Base-by-base conservation (phyloP, 495 filamentous ascomycete species). In the Xylaria scruposa region DNA sequence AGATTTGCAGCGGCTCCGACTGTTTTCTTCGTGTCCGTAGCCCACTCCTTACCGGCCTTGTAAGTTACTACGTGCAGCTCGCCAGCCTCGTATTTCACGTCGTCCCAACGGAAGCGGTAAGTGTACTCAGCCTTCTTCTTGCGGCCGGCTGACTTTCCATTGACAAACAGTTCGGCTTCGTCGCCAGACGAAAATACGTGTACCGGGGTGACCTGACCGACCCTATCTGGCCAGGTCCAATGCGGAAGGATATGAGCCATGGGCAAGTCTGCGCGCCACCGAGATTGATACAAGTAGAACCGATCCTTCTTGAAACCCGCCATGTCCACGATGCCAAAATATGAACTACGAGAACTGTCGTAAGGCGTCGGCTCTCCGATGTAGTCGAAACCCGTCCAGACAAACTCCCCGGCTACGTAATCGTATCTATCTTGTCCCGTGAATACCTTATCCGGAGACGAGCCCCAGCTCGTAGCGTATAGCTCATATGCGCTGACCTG, bases 361-460 rank as follows among this genome's bases (percentile, higher is more conserved):
- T 79, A 85, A 3, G 84, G 85, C 17, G 83, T 83, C 0, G 85
- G 84, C 76, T 87, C 85, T 36, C 85, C 84, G 12, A 86, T 71
- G 62, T 87, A 87, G 66, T 87, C 85, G 75, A 77, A 86, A 0
- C 85, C 85, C 0, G 82, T 83, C 85, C 84, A 87, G 0, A 87
- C 85, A 67, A 85, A 87, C 76, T 85, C 85, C 9, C 85, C 84
- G 13, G 77, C 74, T 0, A 81, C 84, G 58, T 78, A 87, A n/a
- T 78, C 54, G 75, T 82, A 74, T 21, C 75, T 73, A 49, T 87
- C 85, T 61, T 88, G 85, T 73, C 70, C 70, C 3, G 33, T 71
- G 61, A 88, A 88, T 0, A 87, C 84, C 73, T 84, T 85, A 72
- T 88, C 85, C 0, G 83, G 83, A 0, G 80, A 82, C 29, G 82